Conservation (phyloP, 1,284 basidiomycete species). For the Takashimella tepidaria region DNA sequence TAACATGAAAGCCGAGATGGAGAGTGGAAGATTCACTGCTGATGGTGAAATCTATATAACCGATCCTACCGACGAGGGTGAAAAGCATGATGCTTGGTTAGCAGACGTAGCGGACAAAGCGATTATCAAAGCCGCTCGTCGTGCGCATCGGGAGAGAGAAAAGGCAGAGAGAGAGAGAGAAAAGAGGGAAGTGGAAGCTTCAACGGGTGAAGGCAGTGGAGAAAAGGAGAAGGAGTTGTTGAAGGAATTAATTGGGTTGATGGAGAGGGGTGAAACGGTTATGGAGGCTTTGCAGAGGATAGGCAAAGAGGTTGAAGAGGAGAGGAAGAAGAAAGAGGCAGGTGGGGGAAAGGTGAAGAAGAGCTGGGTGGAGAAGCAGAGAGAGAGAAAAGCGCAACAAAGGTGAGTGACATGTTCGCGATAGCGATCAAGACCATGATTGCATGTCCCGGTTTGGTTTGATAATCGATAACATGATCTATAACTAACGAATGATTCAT, state of each 20-base stretch:
- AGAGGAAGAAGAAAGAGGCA: conserved; percentile 42
- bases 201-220: conserved; percentile 47
- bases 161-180: conserved; percentile 64
- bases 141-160: conserved; percentile 65
- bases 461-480: too few species aligned
- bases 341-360: conserved; percentile 38
- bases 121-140: conserved; percentile 71
- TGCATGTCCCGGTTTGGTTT: too few species aligned
- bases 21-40: conserved; percentile 90
- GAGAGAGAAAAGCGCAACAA: conserved; percentile 41
- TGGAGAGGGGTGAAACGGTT: conserved; percentile 86
- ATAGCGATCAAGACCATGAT: too few species aligned
- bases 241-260: conserved; percentile 61
- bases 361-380: conserved; percentile 47
- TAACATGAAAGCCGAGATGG: conserved; percentile 99
- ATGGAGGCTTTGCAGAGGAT: conserved; percentile 82
- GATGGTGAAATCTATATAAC: conserved; percentile 79
- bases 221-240: conserved; percentile 63
- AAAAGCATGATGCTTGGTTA: conserved; percentile 93
- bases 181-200: conserved; percentile 52
- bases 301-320: conserved; percentile 65
- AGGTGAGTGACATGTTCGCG: not conserved
- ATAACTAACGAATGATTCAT: too few species aligned
- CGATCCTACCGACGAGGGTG: conserved; percentile 76
- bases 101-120: conserved; percentile 77